phyloP scores from a whole-genome alignment of 306 rosid species.

The Cyamopsis tetragonoloba region DNA sequence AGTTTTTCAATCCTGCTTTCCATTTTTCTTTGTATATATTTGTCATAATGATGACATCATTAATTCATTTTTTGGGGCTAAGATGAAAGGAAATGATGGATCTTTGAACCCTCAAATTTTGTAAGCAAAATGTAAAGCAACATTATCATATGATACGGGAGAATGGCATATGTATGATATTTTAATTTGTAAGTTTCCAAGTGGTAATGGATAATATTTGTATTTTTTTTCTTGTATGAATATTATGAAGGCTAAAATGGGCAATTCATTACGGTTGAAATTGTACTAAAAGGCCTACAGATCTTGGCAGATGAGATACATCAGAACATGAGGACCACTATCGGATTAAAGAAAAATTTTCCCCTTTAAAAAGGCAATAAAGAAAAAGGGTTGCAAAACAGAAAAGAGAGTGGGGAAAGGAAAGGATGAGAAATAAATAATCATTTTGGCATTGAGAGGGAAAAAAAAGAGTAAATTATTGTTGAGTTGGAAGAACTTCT shows the following conservation, averaged over 20 bases:
- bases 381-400: not conserved
- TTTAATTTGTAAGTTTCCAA: not conserved
- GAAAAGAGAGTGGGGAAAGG: not conserved
- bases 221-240: not conserved
- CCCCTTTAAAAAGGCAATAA: not conserved
- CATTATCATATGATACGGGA: conserved; percentile 7
- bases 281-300: not conserved
- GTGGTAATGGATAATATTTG: not conserved
- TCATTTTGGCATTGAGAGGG: not conserved
- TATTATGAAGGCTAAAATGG: not conserved
- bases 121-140: conserved; percentile 32
- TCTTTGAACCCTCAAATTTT: conserved; percentile 27
- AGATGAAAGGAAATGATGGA: conserved; percentile 22
- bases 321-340: conserved; percentile 32
- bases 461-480: not conserved
- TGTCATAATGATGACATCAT: conserved; percentile 27
- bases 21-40: conserved; percentile 19
- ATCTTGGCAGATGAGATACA: not conserved
- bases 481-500: conserved; percentile 15
- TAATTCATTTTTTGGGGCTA: conserved; percentile 32
- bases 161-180: conserved; percentile 9
- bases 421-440: conserved; percentile 10
- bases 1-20: conserved; percentile 6
- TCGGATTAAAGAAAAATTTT: not conserved
- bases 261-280: not conserved